A percentile compares a stretch with the other conserved stretches of the same genome.
Evolutionary conservation across 163 green algal species (phyloP).

Genomic region (Prototheca cutis): DNA sequence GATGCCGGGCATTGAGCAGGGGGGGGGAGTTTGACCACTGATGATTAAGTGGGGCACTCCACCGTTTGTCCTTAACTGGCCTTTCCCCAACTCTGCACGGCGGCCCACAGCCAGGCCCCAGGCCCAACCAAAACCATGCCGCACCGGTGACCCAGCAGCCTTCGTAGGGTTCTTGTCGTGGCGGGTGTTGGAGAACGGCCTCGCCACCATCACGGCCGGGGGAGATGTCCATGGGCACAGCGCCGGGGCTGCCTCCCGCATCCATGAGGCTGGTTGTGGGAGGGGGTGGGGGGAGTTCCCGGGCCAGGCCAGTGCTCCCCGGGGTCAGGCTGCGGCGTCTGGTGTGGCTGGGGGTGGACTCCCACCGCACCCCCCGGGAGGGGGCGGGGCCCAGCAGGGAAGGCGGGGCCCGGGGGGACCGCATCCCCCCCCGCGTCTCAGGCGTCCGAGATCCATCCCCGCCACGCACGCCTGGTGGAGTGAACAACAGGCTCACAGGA

Average conservation of each 20-base stretch:
- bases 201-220: not conserved
- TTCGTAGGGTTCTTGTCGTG: constrained; percentile 16
- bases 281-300: constrained; percentile 24
- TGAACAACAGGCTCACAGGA: constrained; percentile 16
- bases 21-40: too few species aligned
- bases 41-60: too few species aligned
- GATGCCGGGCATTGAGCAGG: too few species aligned
- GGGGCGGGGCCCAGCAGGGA: constrained; percentile 5
- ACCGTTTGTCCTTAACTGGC: too few species aligned
- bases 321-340: constrained; percentile 23
- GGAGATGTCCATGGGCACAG: not conserved
- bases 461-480: not conserved
- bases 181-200: not conserved
- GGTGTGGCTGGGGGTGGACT: constrained; percentile 11
- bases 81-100: too few species aligned
- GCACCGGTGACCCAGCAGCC: constrained; percentile 28
- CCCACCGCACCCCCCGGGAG: not conserved
- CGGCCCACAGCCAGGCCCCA: too few species aligned
- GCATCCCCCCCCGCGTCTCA: not conserved
- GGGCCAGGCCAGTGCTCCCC: constrained; percentile 8
- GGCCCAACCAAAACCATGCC: too few species aligned
- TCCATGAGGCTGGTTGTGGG: constrained; percentile 16
- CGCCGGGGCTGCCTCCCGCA: not conserved
- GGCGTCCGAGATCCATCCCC: not conserved
- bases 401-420: not conserved